Evolutionary conservation across 1,139 yeast species (phyloP), one percentile per base, ranked within the genome.

Genomic region (Yamadazyma atmosphaerica): DNA sequence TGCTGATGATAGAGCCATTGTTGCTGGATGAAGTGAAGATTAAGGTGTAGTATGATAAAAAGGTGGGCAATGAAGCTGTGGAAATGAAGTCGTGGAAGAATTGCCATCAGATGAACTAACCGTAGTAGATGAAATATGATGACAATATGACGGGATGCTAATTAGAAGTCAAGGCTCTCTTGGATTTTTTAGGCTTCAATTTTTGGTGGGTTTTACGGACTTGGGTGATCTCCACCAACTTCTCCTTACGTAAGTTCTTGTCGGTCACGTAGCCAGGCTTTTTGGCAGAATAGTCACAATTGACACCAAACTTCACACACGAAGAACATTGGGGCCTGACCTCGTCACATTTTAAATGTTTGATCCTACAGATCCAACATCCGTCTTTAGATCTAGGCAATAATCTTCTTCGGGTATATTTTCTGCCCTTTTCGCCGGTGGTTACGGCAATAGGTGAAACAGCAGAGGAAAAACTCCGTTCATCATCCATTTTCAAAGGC

Each of bases 301-400:
- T 57, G 35, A 72, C 63, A n/a, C 74, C 74, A 49, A 67, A 68
- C 38, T 65, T 67, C 4, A 45, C 36, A 50, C 77, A 72, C 35
- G 65, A 61, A 10, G 65, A 50, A 49, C 77, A 72, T 10, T 47
- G 47, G 0, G 77, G 77, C 44, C 63, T 58, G 3, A 37, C 40
- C 46, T 72, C 77, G 46, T 72, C 74, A 50, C 77, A 72, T 50
- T 72, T 72, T 45, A 73, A 60, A 51, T 72, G 78, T 49, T 74
- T 72, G 40, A 73, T 68, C 37, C 79, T 60, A 47, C 79, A 74
- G 36, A 70, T 68, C 75, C 74, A 74, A 49, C 79, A 74, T 0
- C 79, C 79, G 29, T 56, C 64, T 40, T 65, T 68, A 5, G 75
- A 65, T 35, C 77, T 52, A 2, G 74, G 75, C 41, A 69, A 59